A percentile compares a stretch with the other conserved stretches of the same genome.
Evolutionary conservation across 306 rosid species (phyloP).

Genomic region (Dalbergia oliveri): DNA sequence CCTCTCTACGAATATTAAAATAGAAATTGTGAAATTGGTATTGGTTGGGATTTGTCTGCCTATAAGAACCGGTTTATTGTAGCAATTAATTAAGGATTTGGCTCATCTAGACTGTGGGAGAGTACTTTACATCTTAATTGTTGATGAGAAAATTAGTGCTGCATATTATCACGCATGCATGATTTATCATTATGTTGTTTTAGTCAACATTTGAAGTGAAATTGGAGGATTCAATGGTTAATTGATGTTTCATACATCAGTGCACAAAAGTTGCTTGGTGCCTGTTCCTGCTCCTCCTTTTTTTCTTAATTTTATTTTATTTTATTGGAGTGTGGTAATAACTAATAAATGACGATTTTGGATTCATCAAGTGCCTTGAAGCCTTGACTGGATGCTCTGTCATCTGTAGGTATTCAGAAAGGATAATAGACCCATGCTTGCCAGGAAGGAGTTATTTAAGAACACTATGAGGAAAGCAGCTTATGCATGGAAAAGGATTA

Average conservation of each 20-base stretch:
- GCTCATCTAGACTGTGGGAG: no score
- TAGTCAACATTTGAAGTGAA: no score
- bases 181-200: no score
- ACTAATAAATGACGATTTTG: conserved; percentile 19
- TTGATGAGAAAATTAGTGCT: no score
- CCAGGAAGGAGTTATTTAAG: conserved; percentile 88
- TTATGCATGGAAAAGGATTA: conserved; percentile 87
- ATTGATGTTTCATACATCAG: conserved; percentile 10
- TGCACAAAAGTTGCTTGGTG: background rate
- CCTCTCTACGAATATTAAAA: background rate
- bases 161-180: no score
- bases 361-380: conserved; percentile 19
- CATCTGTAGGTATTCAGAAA: conserved; percentile 72
- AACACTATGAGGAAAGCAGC: conserved; percentile 82
- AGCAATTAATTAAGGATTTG: background rate
- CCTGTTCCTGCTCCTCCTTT: background rate
- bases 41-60: background rate
- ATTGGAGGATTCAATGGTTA: conserved; percentile 14
- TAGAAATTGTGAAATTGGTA: background rate
- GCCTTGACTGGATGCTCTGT: conserved; percentile 33
- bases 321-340: background rate
- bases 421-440: conserved; percentile 76
- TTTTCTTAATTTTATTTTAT: background rate
- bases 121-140: no score
- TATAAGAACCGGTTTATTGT: conserved; percentile 29